These are phyloP conservation scores for Fusarium solani-melongenae DNA, from an alignment of 2,329 filamentous ascomycete species.

Conservation along the genomic window DNA sequence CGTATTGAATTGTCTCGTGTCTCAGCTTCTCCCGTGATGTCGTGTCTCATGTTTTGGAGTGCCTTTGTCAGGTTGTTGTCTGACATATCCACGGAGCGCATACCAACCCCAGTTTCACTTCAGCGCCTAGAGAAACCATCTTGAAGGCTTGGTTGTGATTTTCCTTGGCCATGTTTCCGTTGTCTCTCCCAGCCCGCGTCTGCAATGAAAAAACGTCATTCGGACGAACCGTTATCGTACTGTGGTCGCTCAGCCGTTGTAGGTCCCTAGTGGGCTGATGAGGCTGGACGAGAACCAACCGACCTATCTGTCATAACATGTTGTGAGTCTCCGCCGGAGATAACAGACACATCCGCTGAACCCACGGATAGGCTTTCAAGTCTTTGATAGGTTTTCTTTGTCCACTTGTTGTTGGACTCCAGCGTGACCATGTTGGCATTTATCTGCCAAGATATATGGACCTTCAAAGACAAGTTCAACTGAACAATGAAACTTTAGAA, in stretches of 20 bases:
- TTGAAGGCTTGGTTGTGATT: neutral
- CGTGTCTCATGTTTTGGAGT: slow-evolving; percentile 30
- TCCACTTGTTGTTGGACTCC: neutral
- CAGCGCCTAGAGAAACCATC: slow-evolving; percentile 12
- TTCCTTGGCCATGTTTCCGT: neutral
- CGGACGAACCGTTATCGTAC: neutral
- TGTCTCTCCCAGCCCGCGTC: slow-evolving; percentile 16
- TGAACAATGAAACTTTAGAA: neutral
- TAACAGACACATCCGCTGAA: neutral
- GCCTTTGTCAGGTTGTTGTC: slow-evolving; percentile 18
- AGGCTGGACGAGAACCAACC: neutral
- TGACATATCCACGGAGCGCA: slow-evolving; percentile 24
- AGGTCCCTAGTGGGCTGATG: neutral
- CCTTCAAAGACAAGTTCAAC: neutral
- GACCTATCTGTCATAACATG: neutral
- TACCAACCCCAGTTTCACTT: slow-evolving; percentile 28
- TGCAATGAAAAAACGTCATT: slow-evolving; percentile 15
- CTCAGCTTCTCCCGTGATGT: slow-evolving; percentile 34
- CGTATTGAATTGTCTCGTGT: slow-evolving; percentile 25
- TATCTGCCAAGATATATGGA: neutral
- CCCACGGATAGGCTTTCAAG: neutral
- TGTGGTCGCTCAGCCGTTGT: neutral
- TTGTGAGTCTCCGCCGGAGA: neutral
- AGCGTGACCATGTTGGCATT: neutral
- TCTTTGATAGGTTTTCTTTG: neutral